Percentiles rank a stretch among this genome's conserved stretches.
These are phyloP conservation scores for Neoscytalidium dimidiatum DNA, from an alignment of 2,329 filamentous ascomycete genomes.

Conservation along the genomic window DNA sequence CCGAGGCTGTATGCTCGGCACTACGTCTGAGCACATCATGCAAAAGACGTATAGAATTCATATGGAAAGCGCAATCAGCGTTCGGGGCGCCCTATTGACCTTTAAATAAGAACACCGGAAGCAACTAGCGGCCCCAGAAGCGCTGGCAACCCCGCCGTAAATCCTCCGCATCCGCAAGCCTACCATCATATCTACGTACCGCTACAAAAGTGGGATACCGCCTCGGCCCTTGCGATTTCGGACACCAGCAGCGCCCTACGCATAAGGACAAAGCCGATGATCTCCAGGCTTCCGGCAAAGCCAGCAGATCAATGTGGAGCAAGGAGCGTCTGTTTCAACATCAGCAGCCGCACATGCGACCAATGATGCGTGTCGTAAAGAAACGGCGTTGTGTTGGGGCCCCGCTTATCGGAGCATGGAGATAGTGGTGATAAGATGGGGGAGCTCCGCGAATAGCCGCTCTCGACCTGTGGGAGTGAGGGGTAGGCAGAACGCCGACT, in stretches of 20 bases:
- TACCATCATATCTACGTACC: not conserved
- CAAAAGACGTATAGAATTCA: too few relatives aligned
- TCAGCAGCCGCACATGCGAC: not conserved
- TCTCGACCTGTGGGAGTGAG: not conserved
- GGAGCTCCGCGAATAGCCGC: constrained; percentile 11
- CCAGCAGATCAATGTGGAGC: constrained; percentile 7
- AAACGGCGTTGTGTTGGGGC: not conserved
- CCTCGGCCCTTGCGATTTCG: not conserved
- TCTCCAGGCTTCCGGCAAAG: not conserved
- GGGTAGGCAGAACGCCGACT: not conserved
- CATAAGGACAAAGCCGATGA: not conserved
- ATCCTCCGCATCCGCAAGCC: not conserved
- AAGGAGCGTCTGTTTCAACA: not conserved
- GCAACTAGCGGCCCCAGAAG: not conserved
- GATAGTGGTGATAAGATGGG: constrained; percentile 10
- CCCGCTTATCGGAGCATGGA: constrained; percentile 4
- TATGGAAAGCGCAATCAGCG: not conserved
- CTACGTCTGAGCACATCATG: too few relatives aligned
- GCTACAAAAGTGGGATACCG: not conserved
- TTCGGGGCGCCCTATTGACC: too few relatives aligned
- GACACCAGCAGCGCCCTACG: not conserved
- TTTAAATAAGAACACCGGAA: not conserved
- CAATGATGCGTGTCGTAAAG: not conserved
- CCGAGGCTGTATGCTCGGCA: too few relatives aligned
- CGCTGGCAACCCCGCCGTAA: not conserved